Base-by-base conservation (phyloP, 2,329 filamentous ascomycete species). In the Cladosporium velox region DNA sequence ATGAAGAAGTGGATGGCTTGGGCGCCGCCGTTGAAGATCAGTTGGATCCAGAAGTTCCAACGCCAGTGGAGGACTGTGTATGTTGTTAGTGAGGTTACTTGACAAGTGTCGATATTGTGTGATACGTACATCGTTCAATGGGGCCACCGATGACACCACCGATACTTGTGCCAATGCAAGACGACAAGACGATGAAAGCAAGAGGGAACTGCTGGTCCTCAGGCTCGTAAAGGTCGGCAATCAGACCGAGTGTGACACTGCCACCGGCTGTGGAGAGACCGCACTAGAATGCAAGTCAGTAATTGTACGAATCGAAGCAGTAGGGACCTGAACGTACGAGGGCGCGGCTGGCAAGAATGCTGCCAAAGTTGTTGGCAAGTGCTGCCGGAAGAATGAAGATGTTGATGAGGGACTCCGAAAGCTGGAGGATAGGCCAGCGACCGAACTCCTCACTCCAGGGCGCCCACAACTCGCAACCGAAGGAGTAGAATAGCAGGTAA, bases 11-110 rank as follows among this genome's bases (percentile, higher is more conserved):
- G 90, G 4, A 90, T 73, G 4, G 86, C 34, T 74, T 93, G 90
- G 6, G 92, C 86, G 44, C 86, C 83, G 3, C 80, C 89, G 35
- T 91, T 90, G 59, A 93, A 87, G 70, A 93, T 92, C 69, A 93
- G 85, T 78, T 94, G 91, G 67, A 93, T 90, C 91, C 91, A 94
- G 74, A 93, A 92, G 64, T 83, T 87, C 89, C 89, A 92, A 70
- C 85, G 84, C 91, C 91, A 93, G 35, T 87, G 75, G 11, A 87
- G 84, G 68, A 66, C 60, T 63, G 10, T 1, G 24, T 30, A 3
- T 15, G 14, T 26, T 51, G 54, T 65, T 28, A 65, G 63, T 32
- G 11, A 21, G n/a, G 1, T 18, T 1, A 6, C 11, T 32, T n/a
- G 10, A 18, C 4, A 5, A 21, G 2, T 49, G n/a, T 24, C 18